Base-by-base conservation (phyloP, 1,284 basidiomycete genomes). In the Sanghuangporus baumii region DNA sequence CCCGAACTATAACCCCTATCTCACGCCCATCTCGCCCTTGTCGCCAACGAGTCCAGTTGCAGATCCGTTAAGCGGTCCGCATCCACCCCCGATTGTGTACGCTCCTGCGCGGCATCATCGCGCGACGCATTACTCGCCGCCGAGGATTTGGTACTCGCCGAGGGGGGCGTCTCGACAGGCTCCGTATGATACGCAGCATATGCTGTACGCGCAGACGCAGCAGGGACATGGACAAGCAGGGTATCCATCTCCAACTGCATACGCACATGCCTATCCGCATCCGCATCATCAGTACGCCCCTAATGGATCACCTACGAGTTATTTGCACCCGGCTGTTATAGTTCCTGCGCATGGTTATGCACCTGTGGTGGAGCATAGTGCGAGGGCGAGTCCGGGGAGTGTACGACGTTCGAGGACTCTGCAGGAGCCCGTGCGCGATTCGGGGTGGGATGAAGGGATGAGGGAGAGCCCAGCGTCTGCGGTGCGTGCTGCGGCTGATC, bases 1-100 rank as follows among this genome's bases (percentile, higher is more conserved):
- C 6, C 43, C 43, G 16, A 11, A 16, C 43, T 46, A 16, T 46
- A 61, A 61, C 18, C 60, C 51, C 23, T 62, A 52, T 38, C 55
- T 37, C 41, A 62, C 48, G 20, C 56, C 55, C 12, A 55, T 36
- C 23, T 57, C 62, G 18, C 54, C 52, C 3, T 20, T 59, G 11
- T 47, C 16, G 14, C 58, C 51, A 14, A 40, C n/a, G 11, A 52
- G 51, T 36, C 51, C 51, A 36, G 18, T 4, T 6, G 26, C 36
- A 9, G 57, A 59, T 41, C 41, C 41, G 20, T 43, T 51, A 6
- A n/a, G 18, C 1, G 63, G 63, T 4, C 59, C 59, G 26, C 46
- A 59, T 36, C 79, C 81, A 20, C 82, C 81, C 23, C 74, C 82
- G 57, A 82, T 83, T 65, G 74, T 82, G 60, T 84, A 84, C 68